phyloP scores from a whole-genome alignment of 345 rosid species.

The Murraya koenigii region DNA sequence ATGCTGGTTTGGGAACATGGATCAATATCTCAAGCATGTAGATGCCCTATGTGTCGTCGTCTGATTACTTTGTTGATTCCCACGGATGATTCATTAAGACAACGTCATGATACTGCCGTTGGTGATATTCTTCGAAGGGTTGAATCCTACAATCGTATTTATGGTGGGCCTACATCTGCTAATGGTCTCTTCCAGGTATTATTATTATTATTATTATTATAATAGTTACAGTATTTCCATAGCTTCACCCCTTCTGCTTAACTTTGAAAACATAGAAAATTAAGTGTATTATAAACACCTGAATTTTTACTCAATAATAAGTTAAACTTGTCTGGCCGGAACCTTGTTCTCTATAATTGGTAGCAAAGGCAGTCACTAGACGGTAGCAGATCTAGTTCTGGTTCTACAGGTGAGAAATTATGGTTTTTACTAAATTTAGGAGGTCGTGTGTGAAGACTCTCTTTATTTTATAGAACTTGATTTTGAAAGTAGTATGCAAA shows the following conservation, averaged over 20 bases:
- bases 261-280: neutral
- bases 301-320: neutral
- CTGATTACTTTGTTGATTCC: slow-evolving; percentile 78
- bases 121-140: slow-evolving; percentile 49
- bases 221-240: neutral
- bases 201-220: neutral
- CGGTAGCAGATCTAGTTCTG: neutral
- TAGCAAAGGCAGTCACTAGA: neutral
- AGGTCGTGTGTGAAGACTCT: neutral
- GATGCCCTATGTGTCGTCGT: slow-evolving; percentile 90
- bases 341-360: neutral
- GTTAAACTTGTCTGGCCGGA: neutral
- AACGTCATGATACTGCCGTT: slow-evolving; percentile 40
- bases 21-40: slow-evolving; percentile 66
- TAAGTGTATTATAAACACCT: neutral
- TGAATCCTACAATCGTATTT: slow-evolving; percentile 69
- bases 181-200: slow-evolving; percentile 63
- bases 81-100: slow-evolving; percentile 49
- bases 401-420: neutral
- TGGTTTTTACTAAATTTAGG: neutral
- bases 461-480: too few relatives aligned
- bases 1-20: slow-evolving; percentile 87
- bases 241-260: neutral
- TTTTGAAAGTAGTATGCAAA: too few relatives aligned
- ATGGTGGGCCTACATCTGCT: slow-evolving; percentile 43